phyloP scores from a whole-genome alignment of 2,329 filamentous ascomycete species.

The Colletotrichum karsti region DNA sequence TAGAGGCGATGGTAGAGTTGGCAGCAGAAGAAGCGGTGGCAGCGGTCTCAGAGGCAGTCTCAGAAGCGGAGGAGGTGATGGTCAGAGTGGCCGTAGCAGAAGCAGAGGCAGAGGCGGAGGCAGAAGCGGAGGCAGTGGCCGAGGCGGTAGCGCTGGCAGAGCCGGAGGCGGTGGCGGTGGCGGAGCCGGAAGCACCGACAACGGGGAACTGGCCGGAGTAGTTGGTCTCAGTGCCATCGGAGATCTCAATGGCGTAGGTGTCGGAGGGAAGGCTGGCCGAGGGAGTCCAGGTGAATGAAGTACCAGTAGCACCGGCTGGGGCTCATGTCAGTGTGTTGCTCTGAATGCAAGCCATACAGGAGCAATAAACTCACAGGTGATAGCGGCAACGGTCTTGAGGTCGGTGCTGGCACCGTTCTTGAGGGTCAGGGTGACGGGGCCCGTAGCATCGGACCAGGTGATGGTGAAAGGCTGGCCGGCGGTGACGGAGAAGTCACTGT shows the following conservation, averaged over 20 bases:
- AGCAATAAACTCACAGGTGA: slow-evolving; percentile 44
- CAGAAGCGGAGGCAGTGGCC: slow-evolving; percentile 25
- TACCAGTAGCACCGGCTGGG: slow-evolving; percentile 42
- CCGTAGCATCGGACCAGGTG: slow-evolving; percentile 49
- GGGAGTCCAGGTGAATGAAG: slow-evolving; percentile 49
- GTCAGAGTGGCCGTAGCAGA: slow-evolving; percentile 26
- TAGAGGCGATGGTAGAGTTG: slow-evolving; percentile 14
- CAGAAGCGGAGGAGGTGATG: slow-evolving; percentile 30
- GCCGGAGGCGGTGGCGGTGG: slow-evolving; percentile 22
- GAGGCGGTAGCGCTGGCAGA: slow-evolving; percentile 22
- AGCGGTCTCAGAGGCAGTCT: slow-evolving; percentile 15
- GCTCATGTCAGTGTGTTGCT: neutral
- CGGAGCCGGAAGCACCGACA: slow-evolving; percentile 32
- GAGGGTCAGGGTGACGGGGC: slow-evolving; percentile 52
- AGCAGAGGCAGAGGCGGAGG: slow-evolving; percentile 17
- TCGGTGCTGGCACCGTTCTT: slow-evolving; percentile 45
- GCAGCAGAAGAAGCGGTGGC: slow-evolving; percentile 24
- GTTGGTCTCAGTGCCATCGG: slow-evolving; percentile 49
- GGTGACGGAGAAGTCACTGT: slow-evolving; percentile 42
- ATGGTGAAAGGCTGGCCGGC: slow-evolving; percentile 52
- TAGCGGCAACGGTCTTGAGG: slow-evolving; percentile 43
- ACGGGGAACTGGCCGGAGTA: slow-evolving; percentile 51
- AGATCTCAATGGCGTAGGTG: slow-evolving; percentile 56
- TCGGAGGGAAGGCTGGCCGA: slow-evolving; percentile 44
- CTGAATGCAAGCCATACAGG: neutral